phyloP scores from a whole-genome alignment of 2,329 filamentous ascomycete species.

The Thelonectria blattea region DNA sequence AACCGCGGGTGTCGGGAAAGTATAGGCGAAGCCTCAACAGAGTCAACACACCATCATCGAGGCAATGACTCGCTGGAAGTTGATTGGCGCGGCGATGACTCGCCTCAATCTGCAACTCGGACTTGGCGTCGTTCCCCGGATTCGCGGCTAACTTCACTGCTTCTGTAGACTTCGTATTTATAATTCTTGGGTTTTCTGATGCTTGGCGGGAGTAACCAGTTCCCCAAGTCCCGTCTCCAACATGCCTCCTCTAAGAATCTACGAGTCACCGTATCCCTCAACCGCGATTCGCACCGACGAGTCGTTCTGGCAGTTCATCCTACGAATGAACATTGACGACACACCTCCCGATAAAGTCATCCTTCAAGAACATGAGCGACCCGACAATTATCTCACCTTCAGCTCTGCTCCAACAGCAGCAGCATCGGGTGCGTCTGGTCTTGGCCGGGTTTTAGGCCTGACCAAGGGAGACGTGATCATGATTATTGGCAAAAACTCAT shows the following conservation, averaged over 20 bases:
- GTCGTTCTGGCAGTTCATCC: neutral
- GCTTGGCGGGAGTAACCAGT: neutral
- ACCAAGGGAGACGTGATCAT: neutral
- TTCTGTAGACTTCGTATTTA: too few relatives aligned
- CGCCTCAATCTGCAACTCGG: neutral
- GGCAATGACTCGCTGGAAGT: neutral
- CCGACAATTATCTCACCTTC: neutral
- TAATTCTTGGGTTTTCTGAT: neutral
- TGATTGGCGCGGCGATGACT: neutral
- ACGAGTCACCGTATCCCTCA: neutral
- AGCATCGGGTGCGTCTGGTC: neutral
- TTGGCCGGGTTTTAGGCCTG: neutral
- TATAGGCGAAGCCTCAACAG: neutral
- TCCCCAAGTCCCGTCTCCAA: neutral
- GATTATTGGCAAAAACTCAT: neutral
- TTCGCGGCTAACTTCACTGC: neutral
- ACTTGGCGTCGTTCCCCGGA: neutral
- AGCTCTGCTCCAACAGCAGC: neutral
- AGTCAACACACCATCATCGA: neutral
- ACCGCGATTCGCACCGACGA: neutral
- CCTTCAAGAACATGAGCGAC: neutral
- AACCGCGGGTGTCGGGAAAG: neutral
- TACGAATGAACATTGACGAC: neutral
- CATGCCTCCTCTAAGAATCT: neutral
- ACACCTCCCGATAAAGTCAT: neutral